Evolutionary conservation across 2,329 filamentous ascomycete species (phyloP), one percentile per base, ranked within the genome.

Genomic region (Zasmidium angulare): DNA sequence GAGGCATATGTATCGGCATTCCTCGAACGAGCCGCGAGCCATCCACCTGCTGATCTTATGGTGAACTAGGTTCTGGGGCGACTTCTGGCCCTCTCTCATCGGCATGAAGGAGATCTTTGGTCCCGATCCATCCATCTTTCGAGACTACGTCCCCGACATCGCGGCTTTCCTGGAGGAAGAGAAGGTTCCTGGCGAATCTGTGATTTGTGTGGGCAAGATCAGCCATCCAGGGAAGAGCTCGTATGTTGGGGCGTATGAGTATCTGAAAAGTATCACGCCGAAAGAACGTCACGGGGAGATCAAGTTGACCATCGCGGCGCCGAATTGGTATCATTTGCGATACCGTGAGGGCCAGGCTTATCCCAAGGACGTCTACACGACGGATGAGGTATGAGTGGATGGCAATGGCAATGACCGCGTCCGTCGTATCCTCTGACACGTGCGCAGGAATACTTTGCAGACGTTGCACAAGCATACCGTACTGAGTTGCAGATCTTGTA

Each of bases 241-340:
- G 65, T 82, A 85, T 66, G 76, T 79, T 46, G 80, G 82, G 3
- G 72, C 87, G 68, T 84, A 84, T 66, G 81, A 85, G 60, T 82
- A 82, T 57, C 77, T 89, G 52, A 85, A 86, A 70, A 80, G 73
- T 49, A 72, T 83, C 10, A 80, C 89, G 0, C 82, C 86, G 0
- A 79, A 84, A 31, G 84, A 86, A 47, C 77, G 83, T 56, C 83
- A 86, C 68, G 84, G 84, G 63, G 84, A 89, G 64, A 83, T 87
- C 73, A 69, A 70, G 61, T 51, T 70, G 60, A 68, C 67, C 21
- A 59, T 70, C 12, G 64, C 68, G 12, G 64, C 65, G 21, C 68
- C 68, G 22, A 65, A 63, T 26, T 65, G 63, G 61, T 66, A 68
- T 47, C 66, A 67, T 53, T 48, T 68, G 9, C 56, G 66, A 24